These are phyloP conservation scores for Ambrosia artemisiifolia DNA, from an alignment of 129 eudicot species.

Conservation along the genomic window DNA sequence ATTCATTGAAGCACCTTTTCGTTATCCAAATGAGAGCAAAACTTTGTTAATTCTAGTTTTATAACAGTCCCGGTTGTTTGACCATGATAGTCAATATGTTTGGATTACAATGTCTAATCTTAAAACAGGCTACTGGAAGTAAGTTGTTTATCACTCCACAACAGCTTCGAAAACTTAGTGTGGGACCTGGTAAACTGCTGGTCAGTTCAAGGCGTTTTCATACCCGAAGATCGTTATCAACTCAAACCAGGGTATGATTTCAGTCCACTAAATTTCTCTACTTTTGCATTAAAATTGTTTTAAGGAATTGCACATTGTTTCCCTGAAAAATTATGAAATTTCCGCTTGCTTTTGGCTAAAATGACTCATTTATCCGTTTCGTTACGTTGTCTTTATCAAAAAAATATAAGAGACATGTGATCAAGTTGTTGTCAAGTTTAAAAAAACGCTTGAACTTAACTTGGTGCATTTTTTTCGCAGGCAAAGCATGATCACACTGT, in stretches of 20 bases:
- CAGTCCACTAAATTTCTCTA: background rate
- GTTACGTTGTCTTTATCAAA: background rate
- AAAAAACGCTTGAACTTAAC: background rate
- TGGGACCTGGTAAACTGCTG: slow-evolving; percentile 29
- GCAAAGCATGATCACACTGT: slow-evolving; percentile 43
- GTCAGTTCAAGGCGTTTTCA: slow-evolving; percentile 19
- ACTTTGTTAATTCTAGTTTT: background rate
- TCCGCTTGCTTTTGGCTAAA: slow-evolving; percentile 4
- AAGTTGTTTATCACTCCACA: slow-evolving; percentile 31
- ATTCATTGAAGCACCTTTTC: background rate
- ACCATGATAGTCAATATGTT: background rate
- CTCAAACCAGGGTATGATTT: slow-evolving; percentile 46
- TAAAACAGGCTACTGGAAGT: slow-evolving; percentile 42
- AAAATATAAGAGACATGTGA: background rate
- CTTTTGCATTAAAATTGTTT: background rate
- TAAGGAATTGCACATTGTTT: background rate
- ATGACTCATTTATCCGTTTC: slow-evolving; percentile 7
- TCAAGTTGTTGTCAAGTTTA: background rate
- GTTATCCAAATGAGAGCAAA: background rate
- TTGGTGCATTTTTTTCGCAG: slow-evolving; percentile 37
- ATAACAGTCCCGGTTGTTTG: background rate
- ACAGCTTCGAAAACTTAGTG: slow-evolving; percentile 24
- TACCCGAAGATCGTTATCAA: slow-evolving; percentile 26
- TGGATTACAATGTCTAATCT: slow-evolving; percentile 14
- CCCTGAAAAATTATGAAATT: background rate